Evolutionary conservation across 345 rosid genomes (phyloP).

Genomic region (Citrus reticulata): DNA sequence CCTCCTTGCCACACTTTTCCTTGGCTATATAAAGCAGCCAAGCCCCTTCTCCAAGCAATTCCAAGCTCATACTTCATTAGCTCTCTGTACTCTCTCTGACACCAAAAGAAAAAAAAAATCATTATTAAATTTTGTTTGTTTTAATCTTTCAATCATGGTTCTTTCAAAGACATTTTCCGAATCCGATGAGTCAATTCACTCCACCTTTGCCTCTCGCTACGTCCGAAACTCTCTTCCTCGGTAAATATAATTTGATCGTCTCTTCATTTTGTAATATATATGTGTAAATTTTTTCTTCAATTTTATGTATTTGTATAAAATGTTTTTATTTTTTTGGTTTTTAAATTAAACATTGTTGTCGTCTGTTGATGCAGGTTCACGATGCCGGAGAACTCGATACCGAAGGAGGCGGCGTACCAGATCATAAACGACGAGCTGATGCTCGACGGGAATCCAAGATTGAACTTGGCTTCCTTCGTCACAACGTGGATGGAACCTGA

Average conservation of each 20-base stretch:
- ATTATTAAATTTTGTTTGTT: neutral
- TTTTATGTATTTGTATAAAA: no score
- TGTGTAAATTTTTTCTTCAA: neutral
- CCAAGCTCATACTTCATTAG: no score
- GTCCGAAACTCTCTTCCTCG: conserved; percentile 75
- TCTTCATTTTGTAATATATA: no score
- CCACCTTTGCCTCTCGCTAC: conserved; percentile 86
- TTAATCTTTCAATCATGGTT: conserved; percentile 37
- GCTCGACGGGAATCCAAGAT: conserved; percentile 91
- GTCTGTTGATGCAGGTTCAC: conserved; percentile 41
- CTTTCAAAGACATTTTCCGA: conserved; percentile 59
- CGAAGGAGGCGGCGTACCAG: conserved; percentile 94
- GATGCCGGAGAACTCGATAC: conserved; percentile 84
- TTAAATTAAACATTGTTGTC: neutral
- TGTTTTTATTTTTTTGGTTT: neutral
- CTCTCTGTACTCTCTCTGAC: no score
- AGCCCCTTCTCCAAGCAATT: neutral
- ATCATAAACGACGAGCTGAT: conserved; percentile 81
- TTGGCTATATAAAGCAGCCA: neutral
- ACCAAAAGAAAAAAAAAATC: no score
- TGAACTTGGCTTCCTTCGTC: conserved; percentile 86
- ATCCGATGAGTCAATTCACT: conserved; percentile 71
- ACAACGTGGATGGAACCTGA: conserved; percentile 99
- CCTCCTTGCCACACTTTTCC: neutral
- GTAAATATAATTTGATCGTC: conserved; percentile 13